These are phyloP conservation scores for Tillandsia leiboldiana DNA, from an alignment of 176 grass and related monocot genomes.

Conservation along the genomic window DNA sequence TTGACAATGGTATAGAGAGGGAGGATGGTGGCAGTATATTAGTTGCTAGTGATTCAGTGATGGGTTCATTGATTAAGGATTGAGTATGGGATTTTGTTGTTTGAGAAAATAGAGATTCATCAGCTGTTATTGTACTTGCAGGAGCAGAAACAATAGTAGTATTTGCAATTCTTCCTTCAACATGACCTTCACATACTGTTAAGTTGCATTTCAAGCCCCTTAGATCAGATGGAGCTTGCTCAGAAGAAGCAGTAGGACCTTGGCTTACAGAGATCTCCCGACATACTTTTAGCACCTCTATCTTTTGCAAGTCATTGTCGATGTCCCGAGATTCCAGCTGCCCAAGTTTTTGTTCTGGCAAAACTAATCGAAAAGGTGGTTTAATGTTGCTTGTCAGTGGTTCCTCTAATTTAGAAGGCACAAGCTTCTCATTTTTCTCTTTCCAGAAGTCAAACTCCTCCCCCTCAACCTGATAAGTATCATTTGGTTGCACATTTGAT, in stretches of 20 bases:
- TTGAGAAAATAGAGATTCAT: constrained; percentile 19
- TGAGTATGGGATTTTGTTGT: constrained; percentile 35
- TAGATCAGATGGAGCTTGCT: constrained; percentile 15
- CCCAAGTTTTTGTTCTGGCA: constrained; percentile 7
- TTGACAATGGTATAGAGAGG: constrained; percentile 26
- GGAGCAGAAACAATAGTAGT: constrained; percentile 2
- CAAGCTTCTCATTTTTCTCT: constrained; percentile 15
- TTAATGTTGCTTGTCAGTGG: constrained; percentile 4
- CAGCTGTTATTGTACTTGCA: constrained; percentile 12
- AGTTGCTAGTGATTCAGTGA: constrained; percentile 17
- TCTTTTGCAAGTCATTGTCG: constrained; percentile 13
- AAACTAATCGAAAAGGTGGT: constrained; percentile 13
- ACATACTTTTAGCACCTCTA: constrained; percentile 8
- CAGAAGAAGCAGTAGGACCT: constrained; percentile 19
- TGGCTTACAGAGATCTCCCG: constrained; percentile 12
- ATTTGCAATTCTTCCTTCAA: background rate
- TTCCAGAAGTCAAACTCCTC: background rate
- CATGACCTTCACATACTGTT: background rate
- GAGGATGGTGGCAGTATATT: constrained; percentile 23
- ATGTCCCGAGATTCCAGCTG: constrained; percentile 13
- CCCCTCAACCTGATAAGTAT: background rate
- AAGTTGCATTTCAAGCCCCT: background rate
- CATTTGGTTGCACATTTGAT: background rate
- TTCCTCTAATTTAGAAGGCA: constrained; percentile 15
- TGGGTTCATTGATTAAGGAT: constrained; percentile 12